A percentile compares a stretch with the other conserved stretches of the same genome.
These are phyloP conservation scores for Solanum stenotomum DNA, from an alignment of 257 asterid genomes.

Conservation along the genomic window DNA sequence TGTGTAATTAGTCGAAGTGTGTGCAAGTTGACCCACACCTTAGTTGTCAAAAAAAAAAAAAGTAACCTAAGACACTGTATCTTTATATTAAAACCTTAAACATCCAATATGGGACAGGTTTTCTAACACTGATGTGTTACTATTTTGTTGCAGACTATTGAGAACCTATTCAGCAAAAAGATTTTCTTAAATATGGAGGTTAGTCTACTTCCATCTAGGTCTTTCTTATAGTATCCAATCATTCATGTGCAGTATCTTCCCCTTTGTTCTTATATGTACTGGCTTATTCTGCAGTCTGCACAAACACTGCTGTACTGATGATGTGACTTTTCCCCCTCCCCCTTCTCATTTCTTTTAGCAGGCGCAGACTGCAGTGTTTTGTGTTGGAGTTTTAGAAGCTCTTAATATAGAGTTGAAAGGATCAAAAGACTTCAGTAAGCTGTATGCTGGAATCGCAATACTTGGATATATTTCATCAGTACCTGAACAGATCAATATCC, in stretches of 20 bases:
- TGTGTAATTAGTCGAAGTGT: neutral
- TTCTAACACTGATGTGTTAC: neutral
- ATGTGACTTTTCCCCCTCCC: neutral
- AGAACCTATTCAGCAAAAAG: constrained; percentile 84
- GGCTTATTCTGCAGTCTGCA: neutral
- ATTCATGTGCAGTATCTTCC: neutral
- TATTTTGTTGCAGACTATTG: constrained; percentile 65
- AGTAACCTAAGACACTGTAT: neutral
- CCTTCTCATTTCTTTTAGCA: constrained; percentile 12
- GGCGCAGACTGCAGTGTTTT: constrained; percentile 61
- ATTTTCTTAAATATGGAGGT: constrained; percentile 77
- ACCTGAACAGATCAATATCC: constrained; percentile 40
- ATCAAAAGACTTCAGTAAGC: constrained; percentile 73
- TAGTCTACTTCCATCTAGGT: constrained; percentile 18
- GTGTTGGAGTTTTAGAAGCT: constrained; percentile 59
- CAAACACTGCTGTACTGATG: neutral
- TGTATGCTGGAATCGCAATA: constrained; percentile 74
- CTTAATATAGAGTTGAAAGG: constrained; percentile 65
- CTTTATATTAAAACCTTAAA: neutral
- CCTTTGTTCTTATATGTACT: neutral
- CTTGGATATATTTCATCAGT: constrained; percentile 81
- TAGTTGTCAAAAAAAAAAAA: neutral
- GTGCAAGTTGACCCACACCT: neutral
- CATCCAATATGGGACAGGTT: neutral
- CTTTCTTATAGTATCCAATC: neutral